Evolutionary conservation across 2,329 filamentous ascomycete genomes (phyloP).

Genomic region (Colletotrichum paranaense): DNA sequence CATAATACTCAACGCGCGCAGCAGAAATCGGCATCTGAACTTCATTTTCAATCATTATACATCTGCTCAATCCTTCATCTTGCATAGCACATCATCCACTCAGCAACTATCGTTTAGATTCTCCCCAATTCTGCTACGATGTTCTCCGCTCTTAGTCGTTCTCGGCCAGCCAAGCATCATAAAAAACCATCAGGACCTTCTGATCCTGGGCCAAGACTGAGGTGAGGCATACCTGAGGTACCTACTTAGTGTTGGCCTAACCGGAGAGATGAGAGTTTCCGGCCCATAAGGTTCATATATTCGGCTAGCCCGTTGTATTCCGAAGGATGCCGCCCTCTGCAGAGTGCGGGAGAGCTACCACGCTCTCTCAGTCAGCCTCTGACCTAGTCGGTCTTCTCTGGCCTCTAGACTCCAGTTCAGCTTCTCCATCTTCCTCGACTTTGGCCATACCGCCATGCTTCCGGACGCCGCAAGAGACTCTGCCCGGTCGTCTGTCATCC

Average conservation of each 20-base stretch:
- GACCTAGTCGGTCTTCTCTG: not conserved
- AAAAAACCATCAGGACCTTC: not conserved
- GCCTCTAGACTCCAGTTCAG: not conserved
- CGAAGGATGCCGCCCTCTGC: not conserved
- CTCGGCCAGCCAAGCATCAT: not conserved
- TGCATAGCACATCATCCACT: not conserved
- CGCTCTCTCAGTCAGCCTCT: not conserved
- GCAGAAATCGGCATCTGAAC: not conserved
- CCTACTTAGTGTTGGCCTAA: no score
- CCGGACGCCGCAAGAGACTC: not conserved
- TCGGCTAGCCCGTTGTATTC: constrained; percentile 4
- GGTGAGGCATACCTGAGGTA: no score
- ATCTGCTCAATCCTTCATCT: not conserved
- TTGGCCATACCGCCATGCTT: not conserved
- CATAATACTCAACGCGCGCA: not conserved
- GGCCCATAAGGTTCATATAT: not conserved
- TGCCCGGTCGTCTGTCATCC: not conserved
- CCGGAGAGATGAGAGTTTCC: not conserved
- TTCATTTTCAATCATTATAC: not conserved
- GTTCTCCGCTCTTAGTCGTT: not conserved
- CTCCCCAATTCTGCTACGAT: not conserved
- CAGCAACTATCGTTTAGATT: not conserved
- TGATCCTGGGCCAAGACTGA: not conserved
- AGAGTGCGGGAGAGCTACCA: constrained; percentile 8
- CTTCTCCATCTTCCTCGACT: not conserved